Evolutionary conservation across 768 basidiomycete genomes (phyloP).

Genomic region (Tephrocybe sp.): DNA sequence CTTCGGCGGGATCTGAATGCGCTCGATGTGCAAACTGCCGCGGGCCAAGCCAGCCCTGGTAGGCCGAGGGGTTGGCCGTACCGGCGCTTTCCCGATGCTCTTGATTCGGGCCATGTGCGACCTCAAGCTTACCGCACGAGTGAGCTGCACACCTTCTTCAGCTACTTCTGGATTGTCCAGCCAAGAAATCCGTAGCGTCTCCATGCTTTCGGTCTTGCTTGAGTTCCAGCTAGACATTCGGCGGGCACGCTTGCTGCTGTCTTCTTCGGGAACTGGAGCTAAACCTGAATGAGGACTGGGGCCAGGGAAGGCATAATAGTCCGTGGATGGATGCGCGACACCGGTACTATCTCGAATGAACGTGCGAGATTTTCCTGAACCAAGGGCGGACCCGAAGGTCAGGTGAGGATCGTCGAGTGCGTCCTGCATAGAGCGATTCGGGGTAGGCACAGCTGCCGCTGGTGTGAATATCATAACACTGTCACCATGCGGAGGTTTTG

Average conservation of each 20-base stretch:
- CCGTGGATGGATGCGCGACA: background rate
- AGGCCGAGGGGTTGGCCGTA: constrained; percentile 31
- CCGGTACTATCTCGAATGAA: constrained; percentile 1
- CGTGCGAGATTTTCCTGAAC: background rate
- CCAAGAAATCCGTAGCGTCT: constrained; percentile 17
- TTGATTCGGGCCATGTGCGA: constrained; percentile 28
- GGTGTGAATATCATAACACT: no score
- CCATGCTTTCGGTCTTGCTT: constrained; percentile 10
- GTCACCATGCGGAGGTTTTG: no score
- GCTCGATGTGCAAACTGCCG: constrained; percentile 32
- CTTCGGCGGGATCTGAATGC: constrained; percentile 27
- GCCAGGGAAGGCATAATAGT: constrained; percentile 6
- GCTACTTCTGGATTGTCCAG: constrained; percentile 16
- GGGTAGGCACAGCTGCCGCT: constrained; percentile 1
- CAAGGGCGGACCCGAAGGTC: constrained; percentile 2
- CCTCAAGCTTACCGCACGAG: constrained; percentile 12
- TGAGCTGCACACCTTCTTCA: constrained; percentile 15
- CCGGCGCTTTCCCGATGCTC: constrained; percentile 37
- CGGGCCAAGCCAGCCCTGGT: constrained; percentile 20
- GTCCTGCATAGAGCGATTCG: constrained; percentile 1
- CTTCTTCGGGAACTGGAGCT: constrained; percentile 10
- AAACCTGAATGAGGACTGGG: constrained; percentile 6
- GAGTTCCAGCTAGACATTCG: background rate
- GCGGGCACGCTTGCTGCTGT: background rate
- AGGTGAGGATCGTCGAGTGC: constrained; percentile 6